Evolutionary conservation across 768 basidiomycete genomes (phyloP).

Genomic region (Lactifluus rugatus): DNA sequence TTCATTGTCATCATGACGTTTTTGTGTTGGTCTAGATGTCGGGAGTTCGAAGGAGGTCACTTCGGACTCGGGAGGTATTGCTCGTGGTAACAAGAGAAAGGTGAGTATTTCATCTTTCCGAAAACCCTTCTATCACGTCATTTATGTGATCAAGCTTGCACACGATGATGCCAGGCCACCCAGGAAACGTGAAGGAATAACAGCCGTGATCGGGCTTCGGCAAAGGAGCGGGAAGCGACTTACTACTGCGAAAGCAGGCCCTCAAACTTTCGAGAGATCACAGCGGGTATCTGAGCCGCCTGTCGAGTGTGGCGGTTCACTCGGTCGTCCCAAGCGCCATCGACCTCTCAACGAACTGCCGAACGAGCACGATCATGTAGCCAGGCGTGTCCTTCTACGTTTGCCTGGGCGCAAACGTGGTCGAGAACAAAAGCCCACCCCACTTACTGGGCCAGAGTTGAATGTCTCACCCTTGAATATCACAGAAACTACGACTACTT

Average conservation of each 20-base stretch:
- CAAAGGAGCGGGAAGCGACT: neutral
- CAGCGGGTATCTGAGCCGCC: neutral
- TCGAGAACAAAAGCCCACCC: neutral
- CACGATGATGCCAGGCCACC: neutral
- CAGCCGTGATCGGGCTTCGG: neutral
- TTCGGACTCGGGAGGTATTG: neutral
- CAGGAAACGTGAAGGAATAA: neutral
- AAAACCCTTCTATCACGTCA: neutral
- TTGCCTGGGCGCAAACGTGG: neutral
- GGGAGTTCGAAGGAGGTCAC: neutral
- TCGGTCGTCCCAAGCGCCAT: neutral
- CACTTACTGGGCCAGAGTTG: neutral
- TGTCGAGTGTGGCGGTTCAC: neutral
- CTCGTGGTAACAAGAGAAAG: neutral
- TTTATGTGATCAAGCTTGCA: neutral
- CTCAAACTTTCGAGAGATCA: no score
- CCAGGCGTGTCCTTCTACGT: no score
- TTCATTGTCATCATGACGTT: neutral
- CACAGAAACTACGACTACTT: neutral
- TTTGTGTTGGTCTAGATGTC: neutral
- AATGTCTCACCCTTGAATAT: neutral
- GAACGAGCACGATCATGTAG: neutral
- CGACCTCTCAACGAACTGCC: neutral
- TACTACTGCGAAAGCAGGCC: neutral
- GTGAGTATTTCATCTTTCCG: neutral